Evolutionary conservation across 768 basidiomycete genomes (phyloP).

Genomic region (Boletus coccyginus): DNA sequence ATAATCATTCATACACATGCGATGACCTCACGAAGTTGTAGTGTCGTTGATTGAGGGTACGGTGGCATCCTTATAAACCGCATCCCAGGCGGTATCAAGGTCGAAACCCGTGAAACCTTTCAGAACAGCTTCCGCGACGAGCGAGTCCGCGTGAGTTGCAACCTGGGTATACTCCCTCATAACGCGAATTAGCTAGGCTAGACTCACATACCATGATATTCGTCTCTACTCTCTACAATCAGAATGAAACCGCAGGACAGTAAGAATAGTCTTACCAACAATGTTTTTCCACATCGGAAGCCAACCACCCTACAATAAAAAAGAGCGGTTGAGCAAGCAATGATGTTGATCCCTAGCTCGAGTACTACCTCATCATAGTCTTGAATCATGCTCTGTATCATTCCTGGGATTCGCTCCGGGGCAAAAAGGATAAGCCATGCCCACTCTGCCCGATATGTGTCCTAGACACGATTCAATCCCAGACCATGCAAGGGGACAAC

Average conservation of each 20-base stretch:
- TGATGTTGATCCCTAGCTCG: neutral
- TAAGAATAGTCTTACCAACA: slow-evolving; percentile 41
- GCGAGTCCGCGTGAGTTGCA: slow-evolving; percentile 76
- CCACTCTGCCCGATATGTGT: slow-evolving; percentile 78
- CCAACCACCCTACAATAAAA: slow-evolving; percentile 59
- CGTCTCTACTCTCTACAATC: slow-evolving; percentile 45
- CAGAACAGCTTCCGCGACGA: slow-evolving; percentile 67
- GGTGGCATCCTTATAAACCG: slow-evolving; percentile 71
- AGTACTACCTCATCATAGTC: slow-evolving; percentile 61
- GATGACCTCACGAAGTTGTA: slow-evolving; percentile 43
- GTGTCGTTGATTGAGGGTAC: slow-evolving; percentile 58
- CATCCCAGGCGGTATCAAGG: slow-evolving; percentile 62
- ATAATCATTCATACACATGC: neutral
- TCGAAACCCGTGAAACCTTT: slow-evolving; percentile 69
- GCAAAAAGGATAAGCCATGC: slow-evolving; percentile 75
- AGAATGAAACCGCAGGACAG: neutral
- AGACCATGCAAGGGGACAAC: neutral
- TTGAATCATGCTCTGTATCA: slow-evolving; percentile 78
- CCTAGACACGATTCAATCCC: slow-evolving; percentile 38
- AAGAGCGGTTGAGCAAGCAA: neutral
- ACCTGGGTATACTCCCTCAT: slow-evolving; percentile 39
- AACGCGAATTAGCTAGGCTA: neutral
- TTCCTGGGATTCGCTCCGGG: slow-evolving; percentile 71
- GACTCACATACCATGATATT: slow-evolving; percentile 66
- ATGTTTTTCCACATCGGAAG: slow-evolving; percentile 92